Conservation (phyloP, 768 basidiomycete genomes). For the Boletus pseudopeckii region DNA sequence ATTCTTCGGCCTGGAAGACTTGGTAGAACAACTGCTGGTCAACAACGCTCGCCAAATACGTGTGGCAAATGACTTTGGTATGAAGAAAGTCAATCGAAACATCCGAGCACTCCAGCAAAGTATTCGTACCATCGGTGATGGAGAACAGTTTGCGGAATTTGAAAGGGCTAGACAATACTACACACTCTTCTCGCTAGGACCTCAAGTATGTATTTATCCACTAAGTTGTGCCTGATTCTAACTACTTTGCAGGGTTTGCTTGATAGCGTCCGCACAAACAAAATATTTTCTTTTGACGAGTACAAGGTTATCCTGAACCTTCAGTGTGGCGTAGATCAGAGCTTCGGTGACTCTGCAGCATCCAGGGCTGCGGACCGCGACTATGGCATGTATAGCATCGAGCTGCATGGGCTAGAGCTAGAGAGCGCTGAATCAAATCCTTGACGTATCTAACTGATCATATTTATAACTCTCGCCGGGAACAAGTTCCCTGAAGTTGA, state of each 20-base stretch:
- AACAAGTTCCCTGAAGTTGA: not conserved
- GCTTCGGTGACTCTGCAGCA: conserved; percentile 46
- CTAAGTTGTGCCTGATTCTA: not conserved
- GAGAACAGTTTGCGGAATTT: conserved; percentile 62
- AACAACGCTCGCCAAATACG: conserved; percentile 68
- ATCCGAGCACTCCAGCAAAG: conserved; percentile 91
- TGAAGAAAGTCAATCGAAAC: conserved; percentile 85
- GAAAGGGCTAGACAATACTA: conserved; percentile 79
- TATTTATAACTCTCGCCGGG: conserved; percentile 7
- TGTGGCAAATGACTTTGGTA: conserved; percentile 67
- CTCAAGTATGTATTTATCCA: conserved; percentile 52
- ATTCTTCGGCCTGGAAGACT: conserved; percentile 78
- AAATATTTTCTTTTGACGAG: conserved; percentile 82
- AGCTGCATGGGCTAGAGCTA: conserved; percentile 79
- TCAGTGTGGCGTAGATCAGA: conserved; percentile 79
- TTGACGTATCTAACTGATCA: conserved; percentile 19
- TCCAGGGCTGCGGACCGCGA: conserved; percentile 61
- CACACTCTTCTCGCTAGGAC: conserved; percentile 67
- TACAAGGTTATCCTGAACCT: conserved; percentile 89
- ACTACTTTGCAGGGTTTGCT: conserved; percentile 62
- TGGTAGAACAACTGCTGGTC: conserved; percentile 84
- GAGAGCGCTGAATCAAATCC: conserved; percentile 39
- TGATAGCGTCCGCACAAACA: conserved; percentile 58
- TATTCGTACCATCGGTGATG: conserved; percentile 70
- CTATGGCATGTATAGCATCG: conserved; percentile 87